Evolutionary conservation across 106 monocot genomes (phyloP).

Genomic region (Apostasia shenzhenica): DNA sequence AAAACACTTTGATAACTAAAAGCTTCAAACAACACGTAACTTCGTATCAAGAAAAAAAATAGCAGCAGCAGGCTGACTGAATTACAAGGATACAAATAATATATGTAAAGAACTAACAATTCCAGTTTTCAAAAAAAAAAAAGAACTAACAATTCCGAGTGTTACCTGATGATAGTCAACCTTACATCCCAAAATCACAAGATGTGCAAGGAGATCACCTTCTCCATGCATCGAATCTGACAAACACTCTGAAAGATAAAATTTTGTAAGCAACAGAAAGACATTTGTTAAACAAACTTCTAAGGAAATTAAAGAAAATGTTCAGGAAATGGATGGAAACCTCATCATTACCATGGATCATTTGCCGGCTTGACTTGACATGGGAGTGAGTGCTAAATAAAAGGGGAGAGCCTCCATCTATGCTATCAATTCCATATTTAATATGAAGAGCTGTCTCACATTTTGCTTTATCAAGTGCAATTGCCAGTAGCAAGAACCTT

Average conservation of each 20-base stretch:
- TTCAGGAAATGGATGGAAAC: not conserved
- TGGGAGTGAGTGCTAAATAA: constrained; percentile 29
- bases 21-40: not conserved
- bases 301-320: not conserved
- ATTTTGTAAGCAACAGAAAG: not conserved
- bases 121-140: not conserved
- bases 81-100: not conserved
- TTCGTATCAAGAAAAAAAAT: not conserved
- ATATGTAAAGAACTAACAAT: not conserved
- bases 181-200: constrained; percentile 44
- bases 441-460: constrained; percentile 43
- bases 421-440: constrained; percentile 60
- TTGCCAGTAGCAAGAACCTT: constrained; percentile 45
- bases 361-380: constrained; percentile 57
- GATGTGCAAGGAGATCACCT: constrained; percentile 60
- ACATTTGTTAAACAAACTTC: not conserved
- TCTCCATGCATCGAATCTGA: constrained; percentile 59
- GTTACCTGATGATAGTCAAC: constrained; percentile 51
- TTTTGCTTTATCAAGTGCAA: constrained; percentile 65
- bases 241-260: constrained; percentile 27
- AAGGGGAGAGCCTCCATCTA: constrained; percentile 55
- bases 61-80: not conserved
- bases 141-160: not conserved
- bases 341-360: constrained; percentile 29
- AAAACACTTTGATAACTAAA: not conserved